Percentiles rank a stretch among this genome's conserved stretches.
Evolutionary conservation across 352 stramenopile genomes (phyloP).

Genomic region (Phytopythium cucurbitacearum): DNA sequence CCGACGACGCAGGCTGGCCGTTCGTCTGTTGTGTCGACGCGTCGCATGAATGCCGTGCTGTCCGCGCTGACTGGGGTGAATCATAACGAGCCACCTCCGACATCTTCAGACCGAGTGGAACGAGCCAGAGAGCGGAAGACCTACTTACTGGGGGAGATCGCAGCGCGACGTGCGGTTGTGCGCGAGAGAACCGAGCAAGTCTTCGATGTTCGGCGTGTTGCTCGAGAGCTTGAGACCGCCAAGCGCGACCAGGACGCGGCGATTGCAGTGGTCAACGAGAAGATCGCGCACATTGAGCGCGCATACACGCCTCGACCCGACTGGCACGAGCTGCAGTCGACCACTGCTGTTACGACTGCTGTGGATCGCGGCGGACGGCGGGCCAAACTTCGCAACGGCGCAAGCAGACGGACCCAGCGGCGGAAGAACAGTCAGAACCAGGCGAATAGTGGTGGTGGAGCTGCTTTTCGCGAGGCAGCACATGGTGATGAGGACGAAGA

Average conservation of each 20-base stretch:
- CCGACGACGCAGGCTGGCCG: slow-evolving; percentile 1
- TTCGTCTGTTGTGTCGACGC: neutral
- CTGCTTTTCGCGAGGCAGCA: slow-evolving; percentile 2
- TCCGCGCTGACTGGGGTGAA: too few relatives aligned
- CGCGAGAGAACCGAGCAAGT: slow-evolving; percentile 49
- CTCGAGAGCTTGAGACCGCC: slow-evolving; percentile 26
- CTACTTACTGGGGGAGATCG: slow-evolving; percentile 6
- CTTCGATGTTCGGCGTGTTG: slow-evolving; percentile 50
- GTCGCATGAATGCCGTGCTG: too few relatives aligned
- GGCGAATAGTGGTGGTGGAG: slow-evolving; percentile 1
- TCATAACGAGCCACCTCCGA: neutral
- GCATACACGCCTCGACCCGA: slow-evolving; percentile 60
- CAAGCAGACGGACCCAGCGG: slow-evolving; percentile 1
- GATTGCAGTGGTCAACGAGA: slow-evolving; percentile 20
- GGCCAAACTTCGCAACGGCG: slow-evolving; percentile 27
- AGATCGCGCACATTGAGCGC: slow-evolving; percentile 42
- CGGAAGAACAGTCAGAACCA: slow-evolving; percentile 2
- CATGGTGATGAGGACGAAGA: slow-evolving; percentile 38
- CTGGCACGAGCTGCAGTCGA: slow-evolving; percentile 53
- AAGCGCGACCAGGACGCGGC: slow-evolving; percentile 16
- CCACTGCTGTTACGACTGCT: slow-evolving; percentile 49
- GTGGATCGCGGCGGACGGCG: slow-evolving; percentile 34
- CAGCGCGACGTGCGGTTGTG: slow-evolving; percentile 8
- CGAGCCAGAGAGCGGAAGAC: slow-evolving; percentile 6
- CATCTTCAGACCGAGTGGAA: neutral